Conservation (phyloP, 2,329 filamentous ascomycete species). For the Cryoendolithus antarcticus region DNA sequence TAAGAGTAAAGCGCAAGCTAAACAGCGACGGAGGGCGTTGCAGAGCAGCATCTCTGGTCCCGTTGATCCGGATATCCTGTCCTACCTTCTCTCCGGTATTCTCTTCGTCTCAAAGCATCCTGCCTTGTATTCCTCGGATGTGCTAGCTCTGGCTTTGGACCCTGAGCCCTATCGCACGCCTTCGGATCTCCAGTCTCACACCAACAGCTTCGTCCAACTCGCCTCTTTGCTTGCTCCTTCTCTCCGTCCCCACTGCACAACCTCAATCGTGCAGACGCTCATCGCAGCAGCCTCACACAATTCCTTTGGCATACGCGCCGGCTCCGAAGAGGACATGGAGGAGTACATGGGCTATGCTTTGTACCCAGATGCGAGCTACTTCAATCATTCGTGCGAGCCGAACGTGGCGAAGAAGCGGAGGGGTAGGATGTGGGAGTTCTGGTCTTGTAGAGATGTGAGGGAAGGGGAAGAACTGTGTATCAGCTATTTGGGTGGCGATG, state of each 20-base stretch:
- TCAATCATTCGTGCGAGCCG: conserved; percentile 36
- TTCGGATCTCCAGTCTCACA: conserved; percentile 28
- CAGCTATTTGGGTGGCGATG: conserved; percentile 37
- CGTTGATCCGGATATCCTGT: conserved; percentile 27
- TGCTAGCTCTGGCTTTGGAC: conserved; percentile 30
- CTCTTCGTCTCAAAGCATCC: conserved; percentile 23
- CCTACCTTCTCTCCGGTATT: conserved; percentile 30
- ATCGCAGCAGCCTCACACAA: conserved; percentile 33
- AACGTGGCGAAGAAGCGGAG: conserved; percentile 31
- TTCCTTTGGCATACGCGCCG: conserved; percentile 31
- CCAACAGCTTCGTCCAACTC: conserved; percentile 31
- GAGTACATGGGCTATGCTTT: conserved; percentile 38
- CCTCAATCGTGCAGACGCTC: conserved; percentile 23
- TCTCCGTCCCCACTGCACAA: conserved; percentile 24
- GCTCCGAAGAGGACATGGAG: conserved; percentile 28
- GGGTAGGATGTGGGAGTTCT: conserved; percentile 31
- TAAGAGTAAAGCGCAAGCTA: not conserved
- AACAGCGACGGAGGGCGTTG: too few species aligned
- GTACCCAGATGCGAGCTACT: conserved; percentile 36
- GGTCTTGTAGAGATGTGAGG: conserved; percentile 22
- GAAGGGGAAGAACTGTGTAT: conserved; percentile 34
- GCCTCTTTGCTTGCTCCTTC: conserved; percentile 26
- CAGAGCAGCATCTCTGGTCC: conserved; percentile 3
- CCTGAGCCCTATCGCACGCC: conserved; percentile 28
- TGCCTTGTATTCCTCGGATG: conserved; percentile 17